Percentiles rank a stretch among this genome's conserved stretches.
Conservation (phyloP, 2,329 filamentous ascomycete species). For the Elsinoe batatas region DNA sequence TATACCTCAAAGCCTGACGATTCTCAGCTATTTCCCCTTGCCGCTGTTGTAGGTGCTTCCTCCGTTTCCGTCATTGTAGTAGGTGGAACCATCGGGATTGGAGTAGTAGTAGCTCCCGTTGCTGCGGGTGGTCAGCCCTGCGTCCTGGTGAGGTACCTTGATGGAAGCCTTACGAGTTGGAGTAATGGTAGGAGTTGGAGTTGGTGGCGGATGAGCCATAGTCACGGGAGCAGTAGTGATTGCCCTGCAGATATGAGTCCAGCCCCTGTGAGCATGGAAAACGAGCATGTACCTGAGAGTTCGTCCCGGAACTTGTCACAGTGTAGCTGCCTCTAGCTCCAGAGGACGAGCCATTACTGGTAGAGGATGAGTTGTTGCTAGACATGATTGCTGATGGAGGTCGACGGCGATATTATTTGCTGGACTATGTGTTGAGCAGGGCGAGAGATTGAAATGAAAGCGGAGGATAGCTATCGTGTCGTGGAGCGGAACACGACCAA, state of each 20-base stretch:
- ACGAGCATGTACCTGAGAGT: constrained; percentile 45
- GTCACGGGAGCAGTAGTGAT: constrained; percentile 57
- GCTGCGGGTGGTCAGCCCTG: not conserved
- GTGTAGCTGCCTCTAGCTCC: constrained; percentile 25
- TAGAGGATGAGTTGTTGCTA: constrained; percentile 13
- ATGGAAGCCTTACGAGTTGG: constrained; percentile 43
- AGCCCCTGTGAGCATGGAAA: constrained; percentile 13
- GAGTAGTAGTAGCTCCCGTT: constrained; percentile 65
- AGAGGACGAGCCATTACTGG: constrained; percentile 12
- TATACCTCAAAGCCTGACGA: no score
- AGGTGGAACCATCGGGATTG: constrained; percentile 51
- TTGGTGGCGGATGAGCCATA: constrained; percentile 49
- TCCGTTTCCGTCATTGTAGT: constrained; percentile 28
- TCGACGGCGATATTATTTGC: not conserved
- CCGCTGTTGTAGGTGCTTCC: not conserved
- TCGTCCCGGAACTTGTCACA: constrained; percentile 45
- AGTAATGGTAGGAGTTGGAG: constrained; percentile 57
- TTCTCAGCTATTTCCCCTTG: not conserved
- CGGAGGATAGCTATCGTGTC: not conserved
- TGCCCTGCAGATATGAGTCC: constrained; percentile 41
- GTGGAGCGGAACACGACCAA: no score
- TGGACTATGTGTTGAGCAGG: not conserved
- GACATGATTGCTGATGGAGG: not conserved
- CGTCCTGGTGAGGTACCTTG: constrained; percentile 24
- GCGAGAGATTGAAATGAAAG: not conserved